These are phyloP conservation scores for Royoungia palumana DNA, from an alignment of 768 basidiomycete species.

Conservation along the genomic window DNA sequence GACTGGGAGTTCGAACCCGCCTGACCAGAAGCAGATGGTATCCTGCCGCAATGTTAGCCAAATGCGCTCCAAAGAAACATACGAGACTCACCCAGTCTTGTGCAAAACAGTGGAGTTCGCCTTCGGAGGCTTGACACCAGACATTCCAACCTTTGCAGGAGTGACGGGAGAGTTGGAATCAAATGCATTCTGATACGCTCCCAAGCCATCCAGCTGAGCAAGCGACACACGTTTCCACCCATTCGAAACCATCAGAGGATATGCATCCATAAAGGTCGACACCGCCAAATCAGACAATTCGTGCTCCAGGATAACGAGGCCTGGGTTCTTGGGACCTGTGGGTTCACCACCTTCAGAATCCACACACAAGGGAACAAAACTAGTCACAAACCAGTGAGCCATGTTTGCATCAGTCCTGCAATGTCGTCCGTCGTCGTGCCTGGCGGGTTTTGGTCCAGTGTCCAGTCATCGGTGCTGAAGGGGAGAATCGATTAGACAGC, in stretches of 20 bases:
- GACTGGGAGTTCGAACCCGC: slow-evolving; percentile 3
- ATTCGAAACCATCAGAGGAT: slow-evolving; percentile 57
- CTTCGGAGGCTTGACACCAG: slow-evolving; percentile 15
- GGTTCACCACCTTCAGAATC: not conserved
- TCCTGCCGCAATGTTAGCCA: slow-evolving; percentile 6
- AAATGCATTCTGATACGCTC: slow-evolving; percentile 47
- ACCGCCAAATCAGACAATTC: slow-evolving; percentile 65
- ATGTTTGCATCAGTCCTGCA: slow-evolving; percentile 47
- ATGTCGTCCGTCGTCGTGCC: slow-evolving; percentile 48
- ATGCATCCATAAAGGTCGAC: slow-evolving; percentile 61
- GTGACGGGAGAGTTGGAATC: slow-evolving; percentile 27
- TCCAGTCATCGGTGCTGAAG: slow-evolving; percentile 77
- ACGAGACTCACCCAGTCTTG: slow-evolving; percentile 5
- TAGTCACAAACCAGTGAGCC: slow-evolving; percentile 47
- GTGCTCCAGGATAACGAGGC: slow-evolving; percentile 83
- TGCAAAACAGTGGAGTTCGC: slow-evolving; percentile 6
- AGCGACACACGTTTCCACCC: slow-evolving; percentile 71
- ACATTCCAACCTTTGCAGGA: slow-evolving; percentile 20
- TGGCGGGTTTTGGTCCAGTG: slow-evolving; percentile 38
- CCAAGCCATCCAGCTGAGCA: slow-evolving; percentile 39
- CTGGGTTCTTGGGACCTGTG: slow-evolving; percentile 66
- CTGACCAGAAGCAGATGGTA: not conserved
- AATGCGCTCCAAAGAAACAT: not conserved
- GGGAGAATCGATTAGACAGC: not conserved
- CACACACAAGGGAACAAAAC: not conserved